phyloP scores from a whole-genome alignment of 768 basidiomycete genomes.

The Symmetrospora coprosmae region DNA sequence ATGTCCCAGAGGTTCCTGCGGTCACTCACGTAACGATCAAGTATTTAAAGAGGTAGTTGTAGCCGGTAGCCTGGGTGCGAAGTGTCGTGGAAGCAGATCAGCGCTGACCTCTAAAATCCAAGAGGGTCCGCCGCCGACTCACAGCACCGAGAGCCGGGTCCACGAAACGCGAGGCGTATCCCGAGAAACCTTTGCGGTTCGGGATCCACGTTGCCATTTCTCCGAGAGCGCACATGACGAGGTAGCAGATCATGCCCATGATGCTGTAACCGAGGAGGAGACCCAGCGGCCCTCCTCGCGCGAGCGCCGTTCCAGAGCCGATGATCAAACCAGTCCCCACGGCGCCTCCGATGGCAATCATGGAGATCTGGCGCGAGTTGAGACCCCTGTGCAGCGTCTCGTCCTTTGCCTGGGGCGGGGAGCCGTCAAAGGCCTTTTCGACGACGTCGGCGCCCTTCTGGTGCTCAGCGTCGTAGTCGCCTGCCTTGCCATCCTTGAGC shows the following conservation, averaged over 20 bases:
- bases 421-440: conserved; percentile 34
- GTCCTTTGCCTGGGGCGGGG: neutral
- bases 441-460: too few relatives aligned
- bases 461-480: too few relatives aligned
- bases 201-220: conserved; percentile 10
- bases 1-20: too few relatives aligned
- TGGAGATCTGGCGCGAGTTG: neutral
- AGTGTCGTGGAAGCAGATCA: too few relatives aligned
- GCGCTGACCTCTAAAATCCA: too few relatives aligned
- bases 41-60: conserved; percentile 25
- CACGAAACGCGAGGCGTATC: conserved; percentile 38
- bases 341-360: neutral
- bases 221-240: conserved; percentile 9
- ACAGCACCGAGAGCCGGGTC: conserved; percentile 37
- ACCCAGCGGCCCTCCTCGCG: conserved; percentile 33
- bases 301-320: conserved; percentile 43
- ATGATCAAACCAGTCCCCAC: conserved; percentile 46
- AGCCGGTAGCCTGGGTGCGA: too few relatives aligned
- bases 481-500: too few relatives aligned
- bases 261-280: conserved; percentile 18
- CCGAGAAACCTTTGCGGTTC: conserved; percentile 32
- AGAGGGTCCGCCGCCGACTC: too few relatives aligned
- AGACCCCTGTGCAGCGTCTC: conserved; percentile 7
- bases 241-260: conserved; percentile 11
- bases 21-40: conserved; percentile 7